Base-by-base conservation (phyloP, 257 asterid species). In the Solanum medicagineum region DNA sequence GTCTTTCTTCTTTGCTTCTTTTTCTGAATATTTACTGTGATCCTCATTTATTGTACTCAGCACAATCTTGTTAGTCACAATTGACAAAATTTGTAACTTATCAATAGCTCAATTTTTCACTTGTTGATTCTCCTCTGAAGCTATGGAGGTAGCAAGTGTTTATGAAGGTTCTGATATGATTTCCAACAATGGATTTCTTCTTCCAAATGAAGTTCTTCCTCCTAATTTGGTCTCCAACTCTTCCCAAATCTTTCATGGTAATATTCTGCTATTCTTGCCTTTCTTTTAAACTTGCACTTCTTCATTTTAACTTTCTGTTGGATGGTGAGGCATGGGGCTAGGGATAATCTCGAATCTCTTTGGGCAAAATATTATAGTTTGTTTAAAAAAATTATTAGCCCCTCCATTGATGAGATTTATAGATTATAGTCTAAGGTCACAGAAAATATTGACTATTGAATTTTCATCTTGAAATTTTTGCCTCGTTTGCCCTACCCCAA, bases 241-340 rank as follows among this genome's bases (percentile, higher is more conserved):
- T 85, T 85, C 93, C 84, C 90, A 93, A 87, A 87, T 95, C 88
- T 91, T 90, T 84, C 94, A 87, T 63, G 97, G 98, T 93, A 92
- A 77, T 63, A 63, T 4, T 62, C 36, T 62, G 17, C 17, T 13
- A n/a, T 22, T 62, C 69, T 62, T 62, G 17, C 17, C 14, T 60
- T 22, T 22, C 69, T 62, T 62, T 29, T 62, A 62, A n/a, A 15
- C 29, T 62, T 62, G 22, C 22, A 22, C 36, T 62, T 63, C 40
- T 13, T 63, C 9, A 63, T 29, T 63, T 63, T 63, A 10, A 24
- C 8, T 22, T 63, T 22, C 24, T 15, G 7, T 62, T 62, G 36
- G 16, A 12, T 62, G 36, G 69, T 42, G 47, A 42, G 47, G 47
- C 47, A 44, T 44, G 8, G 47, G 47, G 47, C 9, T 44, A 44